Conservation (phyloP, 441 rosid species). For the Codiaeum variegatum region DNA sequence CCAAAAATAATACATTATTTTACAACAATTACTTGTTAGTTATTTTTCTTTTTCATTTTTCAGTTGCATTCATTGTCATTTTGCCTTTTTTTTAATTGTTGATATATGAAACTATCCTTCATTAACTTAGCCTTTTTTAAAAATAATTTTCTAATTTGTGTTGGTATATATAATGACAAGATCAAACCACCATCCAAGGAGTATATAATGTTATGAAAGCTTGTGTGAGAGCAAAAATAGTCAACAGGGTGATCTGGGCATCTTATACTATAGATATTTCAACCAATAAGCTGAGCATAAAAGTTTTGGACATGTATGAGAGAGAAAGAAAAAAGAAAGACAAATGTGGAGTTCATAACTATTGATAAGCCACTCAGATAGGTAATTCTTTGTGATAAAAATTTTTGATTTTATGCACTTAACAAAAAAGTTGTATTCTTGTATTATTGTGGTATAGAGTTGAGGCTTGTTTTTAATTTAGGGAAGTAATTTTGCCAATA, state of each 20-base stretch:
- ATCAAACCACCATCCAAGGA: constrained; percentile 86
- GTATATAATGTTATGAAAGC: constrained; percentile 69
- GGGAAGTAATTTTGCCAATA: no score
- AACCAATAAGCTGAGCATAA: constrained; percentile 51
- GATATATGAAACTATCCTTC: no score
- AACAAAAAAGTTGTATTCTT: no score
- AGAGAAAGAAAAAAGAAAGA: constrained; percentile 68
- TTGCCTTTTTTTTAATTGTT: no score
- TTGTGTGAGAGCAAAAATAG: constrained; percentile 54
- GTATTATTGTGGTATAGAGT: no score
- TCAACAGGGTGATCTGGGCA: constrained; percentile 70
- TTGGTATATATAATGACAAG: constrained; percentile 58
- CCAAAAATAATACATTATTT: no score
- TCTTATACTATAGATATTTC: constrained; percentile 83
- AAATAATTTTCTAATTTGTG: background rate
- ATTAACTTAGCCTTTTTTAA: no score
- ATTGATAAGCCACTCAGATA: constrained; percentile 71
- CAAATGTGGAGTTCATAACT: constrained; percentile 58
- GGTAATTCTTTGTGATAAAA: constrained; percentile 58
- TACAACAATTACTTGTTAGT: no score
- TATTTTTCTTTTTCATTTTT: no score
- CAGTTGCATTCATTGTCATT: no score
- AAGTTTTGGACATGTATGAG: constrained; percentile 64
- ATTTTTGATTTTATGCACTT: no score
- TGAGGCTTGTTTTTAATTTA: no score